Evolutionary conservation across 169 alveolate genomes (phyloP), one percentile per base, ranked within the genome.

Genomic region (Cryptosporidium sp.): DNA sequence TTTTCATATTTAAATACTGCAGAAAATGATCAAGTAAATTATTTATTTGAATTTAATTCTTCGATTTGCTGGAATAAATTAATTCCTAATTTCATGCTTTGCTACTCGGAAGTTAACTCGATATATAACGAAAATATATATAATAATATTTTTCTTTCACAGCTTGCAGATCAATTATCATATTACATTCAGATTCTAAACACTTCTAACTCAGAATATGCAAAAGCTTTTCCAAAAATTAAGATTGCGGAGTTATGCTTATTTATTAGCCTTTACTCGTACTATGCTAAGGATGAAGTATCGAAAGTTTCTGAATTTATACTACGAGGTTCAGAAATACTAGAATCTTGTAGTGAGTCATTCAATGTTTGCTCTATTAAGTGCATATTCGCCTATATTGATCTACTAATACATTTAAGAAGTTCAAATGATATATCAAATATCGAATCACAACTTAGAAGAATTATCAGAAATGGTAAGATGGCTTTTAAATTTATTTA

Each of bases 291-390:
- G 23, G 68, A 26, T 21, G 89, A 80, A 60, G 37, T 31, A 7
- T 44, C 44, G n/a, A 61, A n/a, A 65, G 52, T 61, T 8, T 14
- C 56, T 23, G 75, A 80, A 29, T 65, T 44, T 10, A n/a, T 80
- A 12, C 21, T 16, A 51, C 14, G 10, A 0, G 89, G 75, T 0
- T 39, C 39, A 16, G 68, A 65, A 23, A 35, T 23, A 80, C n/a
- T 80, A 26, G 51, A 62, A 10, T 45, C 65, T 3, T 80, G 75
- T 42, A 29, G 68, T 26, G 72, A 67, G 1, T 80, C 69, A 7
- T 60, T 80, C 9, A 44, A 80, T 23, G 75, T 80, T 23, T 80
- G 75, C 14, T 80, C 89, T 4, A 62, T 80, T 44, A 29, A 65
- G 21, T 80, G 89, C 23, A 80, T 80, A 12, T 12, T 80, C 29